Base-by-base conservation (phyloP, 805 yeast genomes). In the Yarrowia keelungensis region DNA sequence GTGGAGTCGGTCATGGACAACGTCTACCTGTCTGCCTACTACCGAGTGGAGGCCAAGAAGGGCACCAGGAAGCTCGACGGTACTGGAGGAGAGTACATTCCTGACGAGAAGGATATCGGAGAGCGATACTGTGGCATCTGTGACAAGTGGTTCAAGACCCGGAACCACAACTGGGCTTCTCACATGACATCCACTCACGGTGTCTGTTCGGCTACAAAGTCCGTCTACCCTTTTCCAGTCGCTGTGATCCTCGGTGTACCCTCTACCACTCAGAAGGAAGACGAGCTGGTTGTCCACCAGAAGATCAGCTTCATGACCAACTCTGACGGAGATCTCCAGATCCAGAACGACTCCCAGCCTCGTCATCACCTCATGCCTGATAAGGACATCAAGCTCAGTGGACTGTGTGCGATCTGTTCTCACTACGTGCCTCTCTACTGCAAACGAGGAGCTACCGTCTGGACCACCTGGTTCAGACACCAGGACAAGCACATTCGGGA, bases 381-480 rank as follows among this genome's bases (percentile, higher is more conserved):
- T 35, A 46, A 45, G 19, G 53, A 59, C 16, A 45, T 45, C 53
- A 62, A 62, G 42, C 46, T 62, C 47, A 10, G 16, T 22, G 67
- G 67, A 5, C 26, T 62, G 56, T 62, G 67, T 41, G 0, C 56
- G 38, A 16, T 47, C 22, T 62, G 67, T 26, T n/a, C 16, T 12
- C 45, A 49, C 10, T 62, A n/a, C 7, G 46, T 47, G 3, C 67
- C 67, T 9, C 56, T 62, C 8, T 59, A 32, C 12, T 47, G 46
- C 39, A 62, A 62, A 12, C 12, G 51, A 35, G 67, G 56, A 5
- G 67, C 56, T 5, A 49, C 54, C 8, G 26, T 43, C 2, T 62
- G 67, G 67, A 62, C 56, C 3, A 38, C 67, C 16, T 62, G 67
- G 67, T 62, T 62, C 39, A 46, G 67, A 8, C 56, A 62, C n/a